phyloP scores from a whole-genome alignment of 2,329 filamentous ascomycete genomes.

The Colletotrichum sp. region DNA sequence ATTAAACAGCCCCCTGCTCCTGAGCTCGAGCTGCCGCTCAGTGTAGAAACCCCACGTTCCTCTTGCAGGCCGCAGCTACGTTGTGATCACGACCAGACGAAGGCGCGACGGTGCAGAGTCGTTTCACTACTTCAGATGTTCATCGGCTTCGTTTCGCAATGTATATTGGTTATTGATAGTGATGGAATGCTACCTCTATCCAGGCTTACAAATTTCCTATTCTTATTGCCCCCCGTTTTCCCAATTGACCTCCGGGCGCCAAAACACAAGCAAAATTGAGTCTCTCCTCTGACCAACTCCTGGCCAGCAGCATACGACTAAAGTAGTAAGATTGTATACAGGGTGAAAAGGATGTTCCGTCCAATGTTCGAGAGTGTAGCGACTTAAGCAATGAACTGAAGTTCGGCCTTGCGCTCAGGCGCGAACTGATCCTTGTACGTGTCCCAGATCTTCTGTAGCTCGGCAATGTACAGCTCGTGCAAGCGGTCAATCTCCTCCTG shows the following conservation, averaged over 20 bases:
- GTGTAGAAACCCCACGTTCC: neutral
- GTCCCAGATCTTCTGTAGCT: conserved; percentile 76
- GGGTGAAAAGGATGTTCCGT: neutral
- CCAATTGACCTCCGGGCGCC: neutral
- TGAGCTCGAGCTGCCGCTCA: neutral
- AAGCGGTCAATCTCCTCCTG: conserved; percentile 80
- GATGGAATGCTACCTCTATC: neutral
- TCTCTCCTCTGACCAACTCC: neutral
- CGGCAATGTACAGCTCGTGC: conserved; percentile 79
- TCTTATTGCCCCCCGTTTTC: neutral
- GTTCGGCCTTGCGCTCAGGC: conserved; percentile 63
- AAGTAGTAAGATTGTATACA: neutral
- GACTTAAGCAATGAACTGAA: conserved; percentile 66
- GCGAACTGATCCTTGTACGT: conserved; percentile 80
- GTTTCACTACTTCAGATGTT: neutral
- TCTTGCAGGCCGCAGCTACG: neutral
- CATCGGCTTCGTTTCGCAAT: neutral
- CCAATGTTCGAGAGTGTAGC: neutral
- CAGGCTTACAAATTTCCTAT: neutral
- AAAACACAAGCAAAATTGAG: neutral
- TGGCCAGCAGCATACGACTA: neutral
- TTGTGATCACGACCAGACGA: neutral
- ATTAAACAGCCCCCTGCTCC: neutral
- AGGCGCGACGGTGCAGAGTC: neutral
- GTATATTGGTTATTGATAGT: neutral